Conservation (phyloP, 1,139 yeast species). For the Candida anutae region DNA sequence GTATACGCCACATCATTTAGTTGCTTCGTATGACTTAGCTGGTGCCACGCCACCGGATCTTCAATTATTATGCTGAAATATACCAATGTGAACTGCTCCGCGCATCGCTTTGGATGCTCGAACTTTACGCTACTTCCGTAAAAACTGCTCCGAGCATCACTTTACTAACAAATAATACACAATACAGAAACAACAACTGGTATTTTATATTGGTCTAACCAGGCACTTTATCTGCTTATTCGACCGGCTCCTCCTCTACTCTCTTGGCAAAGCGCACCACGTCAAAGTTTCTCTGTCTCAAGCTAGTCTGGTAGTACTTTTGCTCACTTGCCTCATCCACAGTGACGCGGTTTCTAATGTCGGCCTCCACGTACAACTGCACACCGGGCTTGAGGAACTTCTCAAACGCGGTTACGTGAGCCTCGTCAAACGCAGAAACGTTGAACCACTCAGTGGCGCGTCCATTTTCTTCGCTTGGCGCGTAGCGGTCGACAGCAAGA, state of each 20-base stretch:
- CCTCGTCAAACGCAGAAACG: slow-evolving; percentile 33
- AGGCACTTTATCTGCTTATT: no score
- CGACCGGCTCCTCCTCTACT: slow-evolving; percentile 6
- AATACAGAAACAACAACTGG: no score
- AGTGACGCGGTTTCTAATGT: slow-evolving; percentile 26
- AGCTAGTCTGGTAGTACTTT: slow-evolving; percentile 23
- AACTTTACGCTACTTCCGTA: no score
- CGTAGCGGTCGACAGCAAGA: slow-evolving; percentile 36
- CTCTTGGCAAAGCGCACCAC: slow-evolving; percentile 33
- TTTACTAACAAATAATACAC: no score
- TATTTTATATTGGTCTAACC: no score
- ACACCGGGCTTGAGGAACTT: slow-evolving; percentile 35
- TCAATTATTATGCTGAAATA: no score
- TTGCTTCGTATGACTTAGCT: no score
- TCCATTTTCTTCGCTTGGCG: slow-evolving; percentile 17
- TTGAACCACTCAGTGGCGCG: slow-evolving; percentile 38
- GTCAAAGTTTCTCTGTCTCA: slow-evolving; percentile 30
- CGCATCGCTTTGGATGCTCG: no score
- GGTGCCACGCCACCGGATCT: no score
- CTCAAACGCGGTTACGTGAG: slow-evolving; percentile 30
- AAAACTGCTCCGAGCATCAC: no score
- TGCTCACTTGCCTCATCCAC: slow-evolving; percentile 28
- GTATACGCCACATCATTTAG: no score
- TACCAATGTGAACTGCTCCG: no score
- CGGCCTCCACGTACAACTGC: slow-evolving; percentile 36